Conservation (phyloP, 2,329 filamentous ascomycete species). For the Aureobasidium vineae region DNA sequence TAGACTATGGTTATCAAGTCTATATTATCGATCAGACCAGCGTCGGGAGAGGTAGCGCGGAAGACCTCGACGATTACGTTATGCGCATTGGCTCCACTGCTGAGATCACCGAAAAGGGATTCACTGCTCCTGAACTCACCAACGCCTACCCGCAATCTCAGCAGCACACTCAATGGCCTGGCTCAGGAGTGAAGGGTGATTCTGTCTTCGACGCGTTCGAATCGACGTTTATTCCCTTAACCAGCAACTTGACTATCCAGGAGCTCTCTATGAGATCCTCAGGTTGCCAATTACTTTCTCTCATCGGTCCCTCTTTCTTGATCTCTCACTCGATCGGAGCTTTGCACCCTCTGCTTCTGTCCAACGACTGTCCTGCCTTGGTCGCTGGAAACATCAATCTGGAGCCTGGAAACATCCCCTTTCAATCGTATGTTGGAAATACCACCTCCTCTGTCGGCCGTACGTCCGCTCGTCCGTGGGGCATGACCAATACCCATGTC, state of each 20-base stretch:
- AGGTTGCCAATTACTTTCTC: constrained; percentile 36
- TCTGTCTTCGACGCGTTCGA: constrained; percentile 37
- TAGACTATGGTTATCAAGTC: constrained; percentile 33
- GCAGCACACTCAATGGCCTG: constrained; percentile 31
- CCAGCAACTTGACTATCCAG: constrained; percentile 34
- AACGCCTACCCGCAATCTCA: constrained; percentile 29
- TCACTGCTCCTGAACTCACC: constrained; percentile 33
- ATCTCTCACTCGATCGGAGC: constrained; percentile 39
- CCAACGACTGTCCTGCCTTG: constrained; percentile 49
- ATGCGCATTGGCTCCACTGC: constrained; percentile 23
- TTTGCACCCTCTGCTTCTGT: constrained; percentile 46
- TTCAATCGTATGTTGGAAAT: constrained; percentile 35
- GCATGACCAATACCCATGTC: constrained; percentile 38
- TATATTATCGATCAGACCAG: constrained; percentile 43
- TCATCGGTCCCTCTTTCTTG: constrained; percentile 38
- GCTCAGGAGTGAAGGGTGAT: constrained; percentile 32
- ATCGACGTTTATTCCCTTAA: constrained; percentile 35
- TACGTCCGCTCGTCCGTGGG: constrained; percentile 34
- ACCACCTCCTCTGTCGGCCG: constrained; percentile 27
- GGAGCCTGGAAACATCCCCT: constrained; percentile 56
- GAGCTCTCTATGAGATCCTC: constrained; percentile 36
- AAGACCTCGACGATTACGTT: constrained; percentile 5
- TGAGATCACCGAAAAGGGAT: constrained; percentile 17
- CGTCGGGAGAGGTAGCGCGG: constrained; percentile 29
- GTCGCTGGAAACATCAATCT: constrained; percentile 53